These are phyloP conservation scores for Cladosporium sp. DNA, from an alignment of 2,329 filamentous ascomycete species.

Conservation along the genomic window DNA sequence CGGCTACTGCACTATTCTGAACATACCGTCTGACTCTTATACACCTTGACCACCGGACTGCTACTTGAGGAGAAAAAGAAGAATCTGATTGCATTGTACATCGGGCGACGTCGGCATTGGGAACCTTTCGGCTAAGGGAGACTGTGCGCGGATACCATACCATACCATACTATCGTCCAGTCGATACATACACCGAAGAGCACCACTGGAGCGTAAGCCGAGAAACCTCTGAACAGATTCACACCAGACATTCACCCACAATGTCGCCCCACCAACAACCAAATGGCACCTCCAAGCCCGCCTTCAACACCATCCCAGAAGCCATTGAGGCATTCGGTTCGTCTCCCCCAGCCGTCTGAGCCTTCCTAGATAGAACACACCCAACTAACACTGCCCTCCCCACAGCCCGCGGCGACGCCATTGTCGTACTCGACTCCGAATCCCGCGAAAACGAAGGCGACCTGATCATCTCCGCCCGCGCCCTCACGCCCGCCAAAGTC, in stretches of 20 bases:
- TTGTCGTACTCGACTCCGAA: slow-evolving; percentile 90
- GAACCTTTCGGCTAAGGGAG: slow-evolving; percentile 1
- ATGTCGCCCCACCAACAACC: slow-evolving; percentile 12
- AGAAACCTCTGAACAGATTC: not conserved
- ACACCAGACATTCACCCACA: not conserved
- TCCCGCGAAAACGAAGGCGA: slow-evolving; percentile 97
- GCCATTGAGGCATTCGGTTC: slow-evolving; percentile 47
- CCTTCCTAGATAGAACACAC: not conserved
- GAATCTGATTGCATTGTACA: not conserved
- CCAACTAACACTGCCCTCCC: not conserved
- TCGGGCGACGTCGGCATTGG: not conserved
- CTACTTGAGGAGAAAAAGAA: not conserved
- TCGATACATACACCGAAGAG: not conserved
- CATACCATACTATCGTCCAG: not conserved
- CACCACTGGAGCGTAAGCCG: not conserved
- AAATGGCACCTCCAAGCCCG: slow-evolving; percentile 31
- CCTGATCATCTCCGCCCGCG: slow-evolving; percentile 87
- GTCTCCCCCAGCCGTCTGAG: not conserved
- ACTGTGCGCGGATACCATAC: slow-evolving; percentile 1
- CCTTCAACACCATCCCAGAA: slow-evolving; percentile 49
- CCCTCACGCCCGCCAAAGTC: slow-evolving; percentile 85
- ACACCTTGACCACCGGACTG: too few species aligned
- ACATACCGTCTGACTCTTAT: not conserved
- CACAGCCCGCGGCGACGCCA: slow-evolving; percentile 69
- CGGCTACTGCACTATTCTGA: not conserved